phyloP scores from a whole-genome alignment of 257 asterid genomes.

The Rhazya stricta region DNA sequence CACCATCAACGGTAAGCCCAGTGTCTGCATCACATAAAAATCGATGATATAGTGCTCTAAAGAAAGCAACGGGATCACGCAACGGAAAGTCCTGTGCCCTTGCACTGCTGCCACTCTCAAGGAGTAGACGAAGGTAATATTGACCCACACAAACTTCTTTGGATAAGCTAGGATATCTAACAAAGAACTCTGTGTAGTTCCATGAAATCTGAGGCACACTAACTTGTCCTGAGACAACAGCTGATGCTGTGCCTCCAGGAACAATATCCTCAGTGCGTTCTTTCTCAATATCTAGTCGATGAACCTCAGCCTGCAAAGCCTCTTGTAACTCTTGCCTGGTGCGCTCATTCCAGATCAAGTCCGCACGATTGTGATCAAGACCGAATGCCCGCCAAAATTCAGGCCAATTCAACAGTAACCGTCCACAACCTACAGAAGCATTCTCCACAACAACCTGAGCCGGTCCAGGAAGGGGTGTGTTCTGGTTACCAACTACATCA shows the following conservation, averaged over 20 bases:
- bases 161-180: constrained; percentile 89
- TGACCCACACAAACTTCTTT: constrained; percentile 99
- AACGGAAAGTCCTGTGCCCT: constrained; percentile 92
- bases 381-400: constrained; percentile 96
- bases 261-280: constrained; percentile 92
- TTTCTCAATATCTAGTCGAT: constrained; percentile 90
- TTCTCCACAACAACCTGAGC: constrained; percentile 92
- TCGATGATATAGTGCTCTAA: constrained; percentile 93
- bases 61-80: constrained; percentile 95
- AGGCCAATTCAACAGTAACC: constrained; percentile 91
- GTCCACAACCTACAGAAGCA: constrained; percentile 92
- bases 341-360: constrained; percentile 98
- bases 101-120: constrained; percentile 78
- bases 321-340: constrained; percentile 93
- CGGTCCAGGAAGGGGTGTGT: constrained; percentile 71
- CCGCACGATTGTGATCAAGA: constrained; percentile 97
- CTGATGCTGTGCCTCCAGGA: constrained; percentile 68
- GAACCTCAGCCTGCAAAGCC: constrained; percentile 95
- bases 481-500: constrained; percentile 43
- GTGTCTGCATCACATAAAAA: constrained; percentile 97
- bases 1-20: constrained; percentile 95
- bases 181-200: constrained; percentile 91
- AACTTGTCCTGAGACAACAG: constrained; percentile 51
- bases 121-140: constrained; percentile 89
- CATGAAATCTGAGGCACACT: constrained; percentile 80